Percentiles rank a stretch among this genome's conserved stretches.
Evolutionary conservation across 2,329 filamentous ascomycete species (phyloP).

Genomic region (Zymoseptoria tritici): DNA sequence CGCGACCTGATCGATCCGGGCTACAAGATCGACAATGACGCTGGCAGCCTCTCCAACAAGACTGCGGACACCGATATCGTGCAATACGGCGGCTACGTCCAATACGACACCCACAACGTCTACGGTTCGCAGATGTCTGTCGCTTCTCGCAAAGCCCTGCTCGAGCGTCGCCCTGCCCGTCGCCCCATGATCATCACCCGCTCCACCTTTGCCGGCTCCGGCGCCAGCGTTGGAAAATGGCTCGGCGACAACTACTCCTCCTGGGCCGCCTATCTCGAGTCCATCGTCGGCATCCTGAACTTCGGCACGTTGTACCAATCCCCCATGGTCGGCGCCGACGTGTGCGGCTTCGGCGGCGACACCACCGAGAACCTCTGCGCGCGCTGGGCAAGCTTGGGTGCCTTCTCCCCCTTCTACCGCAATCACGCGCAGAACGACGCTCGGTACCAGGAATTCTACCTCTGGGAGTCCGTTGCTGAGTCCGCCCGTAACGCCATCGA

Average conservation of each 20-base stretch:
- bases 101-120: slow-evolving; percentile 72
- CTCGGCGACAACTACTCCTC: slow-evolving; percentile 48
- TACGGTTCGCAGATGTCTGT: slow-evolving; percentile 70
- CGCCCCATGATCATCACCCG: slow-evolving; percentile 68
- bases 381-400: slow-evolving; percentile 67
- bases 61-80: slow-evolving; percentile 60
- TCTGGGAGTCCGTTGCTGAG: slow-evolving; percentile 55
- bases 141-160: slow-evolving; percentile 59
- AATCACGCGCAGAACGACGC: slow-evolving; percentile 56
- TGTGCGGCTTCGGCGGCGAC: slow-evolving; percentile 66
- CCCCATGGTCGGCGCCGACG: slow-evolving; percentile 50
- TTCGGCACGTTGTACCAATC: slow-evolving; percentile 43
- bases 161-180: slow-evolving; percentile 52
- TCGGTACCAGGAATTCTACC: slow-evolving; percentile 65
- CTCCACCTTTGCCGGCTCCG: slow-evolving; percentile 67
- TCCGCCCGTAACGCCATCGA: slow-evolving; percentile 62
- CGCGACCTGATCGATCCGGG: slow-evolving; percentile 58
- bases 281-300: slow-evolving; percentile 38
- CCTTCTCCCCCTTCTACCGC: slow-evolving; percentile 69
- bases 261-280: slow-evolving; percentile 40
- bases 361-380: slow-evolving; percentile 63
- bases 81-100: slow-evolving; percentile 58
- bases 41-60: slow-evolving; percentile 36
- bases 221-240: slow-evolving; percentile 53
- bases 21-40: slow-evolving; percentile 59